These are phyloP conservation scores for Globisporangium middletonii DNA, from an alignment of 352 stramenopile species.

Conservation along the genomic window DNA sequence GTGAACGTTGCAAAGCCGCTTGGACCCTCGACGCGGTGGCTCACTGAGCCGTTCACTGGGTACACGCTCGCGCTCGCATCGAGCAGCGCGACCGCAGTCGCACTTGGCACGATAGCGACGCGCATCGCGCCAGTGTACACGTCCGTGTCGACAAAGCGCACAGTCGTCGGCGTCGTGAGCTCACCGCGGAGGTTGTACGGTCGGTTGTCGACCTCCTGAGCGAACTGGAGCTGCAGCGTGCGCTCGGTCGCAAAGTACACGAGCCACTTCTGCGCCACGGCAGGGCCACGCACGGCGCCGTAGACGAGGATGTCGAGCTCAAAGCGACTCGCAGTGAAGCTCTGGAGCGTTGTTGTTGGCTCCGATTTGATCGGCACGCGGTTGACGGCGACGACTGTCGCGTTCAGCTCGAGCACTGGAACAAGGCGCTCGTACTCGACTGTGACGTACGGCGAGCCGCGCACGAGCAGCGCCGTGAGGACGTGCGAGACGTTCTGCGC, in stretches of 20 bases:
- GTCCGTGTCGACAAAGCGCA: conserved; percentile 58
- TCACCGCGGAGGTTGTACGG: conserved; percentile 60
- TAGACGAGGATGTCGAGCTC: conserved; percentile 68
- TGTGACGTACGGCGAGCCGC: conserved; percentile 74
- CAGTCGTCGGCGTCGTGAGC: conserved; percentile 63
- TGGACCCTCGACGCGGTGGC: conserved; percentile 24
- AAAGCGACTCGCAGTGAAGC: conserved; percentile 56
- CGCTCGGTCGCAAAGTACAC: conserved; percentile 64
- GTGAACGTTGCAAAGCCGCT: conserved; percentile 40
- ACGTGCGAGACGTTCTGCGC: conserved; percentile 20
- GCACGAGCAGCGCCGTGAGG: conserved; percentile 33
- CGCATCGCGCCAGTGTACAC: conserved; percentile 57
- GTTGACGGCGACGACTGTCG: conserved; percentile 53
- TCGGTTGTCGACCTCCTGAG: conserved; percentile 60
- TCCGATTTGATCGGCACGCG: conserved; percentile 20
- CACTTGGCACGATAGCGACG: conserved; percentile 49
- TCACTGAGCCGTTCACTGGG: conserved; percentile 34
- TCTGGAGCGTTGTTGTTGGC: conserved; percentile 25
- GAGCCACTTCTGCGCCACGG: conserved; percentile 51
- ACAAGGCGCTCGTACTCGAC: conserved; percentile 69
- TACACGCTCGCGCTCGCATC: conserved; percentile 55
- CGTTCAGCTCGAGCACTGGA: conserved; percentile 69
- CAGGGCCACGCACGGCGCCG: conserved; percentile 20
- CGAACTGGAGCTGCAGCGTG: conserved; percentile 60
- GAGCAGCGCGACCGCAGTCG: conserved; percentile 21